phyloP scores from a whole-genome alignment of 148 eudicot genomes.

The Persicaria tinctoria region DNA sequence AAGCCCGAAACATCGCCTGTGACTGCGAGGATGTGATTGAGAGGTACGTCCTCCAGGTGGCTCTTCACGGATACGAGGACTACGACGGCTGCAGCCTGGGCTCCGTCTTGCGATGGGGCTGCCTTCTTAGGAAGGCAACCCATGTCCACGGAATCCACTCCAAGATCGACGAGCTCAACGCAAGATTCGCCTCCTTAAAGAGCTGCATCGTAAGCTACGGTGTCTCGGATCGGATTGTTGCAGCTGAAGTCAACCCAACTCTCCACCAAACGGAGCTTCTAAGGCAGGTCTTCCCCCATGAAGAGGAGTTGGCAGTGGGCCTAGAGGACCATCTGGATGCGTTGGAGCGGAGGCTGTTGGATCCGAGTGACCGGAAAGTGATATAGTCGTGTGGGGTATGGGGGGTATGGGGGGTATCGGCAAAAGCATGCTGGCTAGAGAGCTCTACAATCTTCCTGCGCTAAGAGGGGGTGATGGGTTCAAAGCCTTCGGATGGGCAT shows the following conservation, averaged over 20 bases:
- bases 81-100: neutral
- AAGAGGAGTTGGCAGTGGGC: neutral
- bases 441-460: neutral
- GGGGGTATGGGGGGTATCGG: conserved; percentile 1
- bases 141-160: neutral
- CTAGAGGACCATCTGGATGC: neutral
- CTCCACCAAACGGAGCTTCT: neutral
- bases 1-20: neutral
- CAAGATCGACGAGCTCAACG: neutral
- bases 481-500: neutral
- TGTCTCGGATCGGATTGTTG: neutral
- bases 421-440: neutral
- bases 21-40: neutral
- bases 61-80: neutral
- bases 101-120: neutral
- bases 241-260: neutral
- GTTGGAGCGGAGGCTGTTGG: neutral
- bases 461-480: neutral
- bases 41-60: neutral
- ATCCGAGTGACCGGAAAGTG: neutral
- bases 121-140: neutral
- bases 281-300: neutral
- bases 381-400: too few species aligned
- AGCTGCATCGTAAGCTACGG: neutral
- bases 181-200: neutral